phyloP scores from a whole-genome alignment of 345 rosid species.

The Gynandropsis gynandra region DNA sequence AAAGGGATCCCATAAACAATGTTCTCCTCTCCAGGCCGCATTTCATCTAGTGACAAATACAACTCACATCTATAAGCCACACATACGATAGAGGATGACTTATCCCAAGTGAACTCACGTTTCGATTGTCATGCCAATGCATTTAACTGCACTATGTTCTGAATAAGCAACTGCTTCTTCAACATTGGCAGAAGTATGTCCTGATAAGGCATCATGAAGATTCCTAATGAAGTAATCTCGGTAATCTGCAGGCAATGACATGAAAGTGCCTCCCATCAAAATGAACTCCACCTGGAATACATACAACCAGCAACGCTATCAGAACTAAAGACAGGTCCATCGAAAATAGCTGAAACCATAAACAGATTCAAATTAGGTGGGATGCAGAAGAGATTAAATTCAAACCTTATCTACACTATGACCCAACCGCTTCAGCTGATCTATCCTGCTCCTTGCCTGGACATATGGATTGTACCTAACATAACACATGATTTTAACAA shows the following conservation, averaged over 20 bases:
- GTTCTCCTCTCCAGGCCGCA: background rate
- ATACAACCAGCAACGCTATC: slow-evolving; percentile 11
- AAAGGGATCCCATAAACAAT: no score
- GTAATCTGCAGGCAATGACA: slow-evolving; percentile 93
- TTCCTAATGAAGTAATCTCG: slow-evolving; percentile 88
- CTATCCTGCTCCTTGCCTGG: slow-evolving; percentile 97
- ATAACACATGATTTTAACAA: slow-evolving; percentile 6
- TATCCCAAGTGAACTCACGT: slow-evolving; percentile 50
- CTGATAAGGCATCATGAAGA: slow-evolving; percentile 97
- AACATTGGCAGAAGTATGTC: slow-evolving; percentile 88
- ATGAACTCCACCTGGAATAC: slow-evolving; percentile 83
- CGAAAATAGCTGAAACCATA: no score
- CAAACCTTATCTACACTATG: slow-evolving; percentile 95
- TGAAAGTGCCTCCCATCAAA: slow-evolving; percentile 97
- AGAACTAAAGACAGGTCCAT: background rate
- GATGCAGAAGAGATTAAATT: background rate
- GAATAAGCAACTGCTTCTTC: slow-evolving; percentile 97
- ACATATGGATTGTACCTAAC: slow-evolving; percentile 94
- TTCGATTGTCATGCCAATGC: slow-evolving; percentile 99
- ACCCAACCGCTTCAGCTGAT: slow-evolving; percentile 97
- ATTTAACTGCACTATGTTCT: slow-evolving; percentile 86
- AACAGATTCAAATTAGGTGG: no score
- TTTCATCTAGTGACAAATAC: background rate
- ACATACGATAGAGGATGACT: background rate
- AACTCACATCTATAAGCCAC: background rate